phyloP scores from a whole-genome alignment of 805 yeast genomes.

The Debaryomyces prosopidis region DNA sequence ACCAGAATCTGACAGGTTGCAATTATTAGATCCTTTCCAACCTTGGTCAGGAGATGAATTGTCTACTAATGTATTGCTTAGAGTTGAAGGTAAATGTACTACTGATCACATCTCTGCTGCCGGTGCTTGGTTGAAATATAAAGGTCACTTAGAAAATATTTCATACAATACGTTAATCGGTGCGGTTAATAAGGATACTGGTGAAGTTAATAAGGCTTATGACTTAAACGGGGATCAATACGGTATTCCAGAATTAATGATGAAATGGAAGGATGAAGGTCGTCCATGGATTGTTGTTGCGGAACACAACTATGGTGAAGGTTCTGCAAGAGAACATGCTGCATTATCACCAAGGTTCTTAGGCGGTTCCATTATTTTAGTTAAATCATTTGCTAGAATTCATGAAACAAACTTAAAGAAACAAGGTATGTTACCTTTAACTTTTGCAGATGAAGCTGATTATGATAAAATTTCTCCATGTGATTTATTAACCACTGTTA shows the following conservation, averaged over 20 bases:
- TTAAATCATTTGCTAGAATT: slow-evolving; percentile 95
- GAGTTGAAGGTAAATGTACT: slow-evolving; percentile 97
- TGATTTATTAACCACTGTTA: slow-evolving; percentile 75
- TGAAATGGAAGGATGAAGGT: slow-evolving; percentile 83
- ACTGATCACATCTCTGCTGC: slow-evolving; percentile 99
- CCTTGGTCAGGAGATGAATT: slow-evolving; percentile 88
- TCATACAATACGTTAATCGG: slow-evolving; percentile 95
- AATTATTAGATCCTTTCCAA: slow-evolving; percentile 82
- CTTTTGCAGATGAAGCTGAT: slow-evolving; percentile 87
- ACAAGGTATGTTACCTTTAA: slow-evolving; percentile 95
- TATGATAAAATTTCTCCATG: slow-evolving; percentile 79
- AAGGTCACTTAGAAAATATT: slow-evolving; percentile 95
- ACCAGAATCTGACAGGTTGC: slow-evolving; percentile 89
- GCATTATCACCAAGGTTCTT: slow-evolving; percentile 93
- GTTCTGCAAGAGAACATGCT: slow-evolving; percentile 99
- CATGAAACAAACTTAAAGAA: slow-evolving; percentile 98
- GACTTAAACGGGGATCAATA: slow-evolving; percentile 78
- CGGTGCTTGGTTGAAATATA: slow-evolving; percentile 97
- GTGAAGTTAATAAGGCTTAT: slow-evolving; percentile 87
- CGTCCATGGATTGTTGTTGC: slow-evolving; percentile 95
- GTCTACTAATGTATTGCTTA: slow-evolving; percentile 70
- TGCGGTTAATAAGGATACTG: slow-evolving; percentile 95
- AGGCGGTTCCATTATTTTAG: slow-evolving; percentile 86
- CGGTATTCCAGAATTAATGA: slow-evolving; percentile 95
- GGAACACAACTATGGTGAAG: slow-evolving; percentile 98